phyloP scores from a whole-genome alignment of 768 basidiomycete genomes.

The Clitopilus hobsonii region DNA sequence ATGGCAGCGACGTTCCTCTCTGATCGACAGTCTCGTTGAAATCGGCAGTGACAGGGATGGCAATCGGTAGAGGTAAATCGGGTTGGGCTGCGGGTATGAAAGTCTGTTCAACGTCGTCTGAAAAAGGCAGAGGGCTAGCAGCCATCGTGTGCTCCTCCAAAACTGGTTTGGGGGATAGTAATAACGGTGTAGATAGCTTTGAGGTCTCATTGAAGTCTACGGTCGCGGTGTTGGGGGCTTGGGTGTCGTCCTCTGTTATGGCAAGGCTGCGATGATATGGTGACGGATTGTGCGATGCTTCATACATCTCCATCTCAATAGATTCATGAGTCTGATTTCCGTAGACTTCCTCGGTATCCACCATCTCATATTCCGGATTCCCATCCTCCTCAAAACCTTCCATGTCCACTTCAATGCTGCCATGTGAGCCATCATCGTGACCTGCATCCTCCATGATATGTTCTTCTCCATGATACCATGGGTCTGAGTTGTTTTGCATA shows the following conservation, averaged over 20 bases:
- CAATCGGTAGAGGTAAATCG: background rate
- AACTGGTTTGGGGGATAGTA: background rate
- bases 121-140: background rate
- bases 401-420: constrained; percentile 65
- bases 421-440: constrained; percentile 19
- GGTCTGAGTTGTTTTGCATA: constrained; percentile 49
- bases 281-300: constrained; percentile 29
- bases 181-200: background rate
- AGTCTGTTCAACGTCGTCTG: background rate
- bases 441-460: constrained; percentile 55
- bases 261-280: constrained; percentile 5
- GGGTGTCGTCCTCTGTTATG: background rate
- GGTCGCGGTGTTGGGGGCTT: background rate
- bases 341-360: constrained; percentile 32
- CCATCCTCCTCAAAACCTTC: constrained; percentile 42
- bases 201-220: background rate
- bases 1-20: too few relatives aligned
- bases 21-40: too few relatives aligned
- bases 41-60: too few relatives aligned
- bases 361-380: constrained; percentile 55
- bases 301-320: constrained; percentile 46
- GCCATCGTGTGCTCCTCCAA: background rate
- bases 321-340: constrained; percentile 24
- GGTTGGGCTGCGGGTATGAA: background rate
- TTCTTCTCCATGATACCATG: constrained; percentile 49